phyloP scores from a whole-genome alignment of 805 yeast genomes.

The Maudiozyma saulgeensis region DNA sequence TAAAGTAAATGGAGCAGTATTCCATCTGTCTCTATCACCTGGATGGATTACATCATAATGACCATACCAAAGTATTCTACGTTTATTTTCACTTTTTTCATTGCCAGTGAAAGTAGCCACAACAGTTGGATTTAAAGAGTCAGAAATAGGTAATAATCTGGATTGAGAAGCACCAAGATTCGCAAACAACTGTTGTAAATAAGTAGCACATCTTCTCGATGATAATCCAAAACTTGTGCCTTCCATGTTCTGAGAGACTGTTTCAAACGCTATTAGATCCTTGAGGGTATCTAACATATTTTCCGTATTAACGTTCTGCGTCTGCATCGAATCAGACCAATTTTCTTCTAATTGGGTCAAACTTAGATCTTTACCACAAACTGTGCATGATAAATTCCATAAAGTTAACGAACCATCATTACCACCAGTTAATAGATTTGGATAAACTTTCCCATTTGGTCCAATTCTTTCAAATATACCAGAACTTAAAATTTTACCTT shows the following conservation, averaged over 20 bases:
- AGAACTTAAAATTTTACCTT: conserved; percentile 50
- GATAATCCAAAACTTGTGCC: conserved; percentile 50
- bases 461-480: conserved; percentile 34
- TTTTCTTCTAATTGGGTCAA: background rate
- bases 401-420: conserved; percentile 56
- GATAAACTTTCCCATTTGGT: conserved; percentile 20
- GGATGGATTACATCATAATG: conserved; percentile 94
- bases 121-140: conserved; percentile 74
- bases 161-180: conserved; percentile 63
- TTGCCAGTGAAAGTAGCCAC: conserved; percentile 59
- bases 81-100: conserved; percentile 8
- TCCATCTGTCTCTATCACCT: conserved; percentile 53
- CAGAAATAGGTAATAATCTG: conserved; percentile 57
- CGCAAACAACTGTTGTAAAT: conserved; percentile 49
- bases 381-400: conserved; percentile 43
- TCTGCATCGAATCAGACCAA: background rate
- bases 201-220: conserved; percentile 79
- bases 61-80: conserved; percentile 78
- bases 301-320: conserved; percentile 39
- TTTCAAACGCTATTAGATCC: conserved; percentile 55
- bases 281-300: conserved; percentile 53
- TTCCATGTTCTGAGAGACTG: conserved; percentile 58
- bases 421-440: conserved; percentile 59
- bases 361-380: background rate
- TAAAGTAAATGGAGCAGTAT: conserved; percentile 66